Base-by-base conservation (phyloP, 73 alveolate genomes). In the Paramecium octaurelia region DNA sequence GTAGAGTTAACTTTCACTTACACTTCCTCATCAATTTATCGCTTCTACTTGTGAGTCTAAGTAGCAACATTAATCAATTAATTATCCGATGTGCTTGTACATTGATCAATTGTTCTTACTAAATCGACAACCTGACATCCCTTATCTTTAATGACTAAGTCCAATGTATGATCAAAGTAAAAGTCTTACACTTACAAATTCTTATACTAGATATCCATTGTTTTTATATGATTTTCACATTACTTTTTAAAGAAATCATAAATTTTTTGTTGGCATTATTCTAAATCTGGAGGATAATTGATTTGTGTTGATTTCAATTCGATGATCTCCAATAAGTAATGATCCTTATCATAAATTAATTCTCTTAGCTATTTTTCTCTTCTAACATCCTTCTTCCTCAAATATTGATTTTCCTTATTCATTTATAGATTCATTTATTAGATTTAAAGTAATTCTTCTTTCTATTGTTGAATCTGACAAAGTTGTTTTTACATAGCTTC, bases 341-440 rank as follows among this genome's bases (percentile, higher is more conserved):
- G 58, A 38, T 42, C 88, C 38, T 38, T 75, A 16, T 38, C 68
- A 75, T 35, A 75, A 36, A 75, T 38, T 36, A 38, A 42, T 38
- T 75, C 88, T 18, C 46, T 42, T 18, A 38, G 16, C 11, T 75
- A 42, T 36, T 75, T 75, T 75, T 75, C 88, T 75, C 88, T 75
- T 34, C 69, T 36, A 9, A 8, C 60, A n/a, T 75, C 88, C 42
- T 75, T 75, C 14, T 38, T 75, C 5, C 88, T 75, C 38, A 75
- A 34, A 75, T 75, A 75, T 75, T 38, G 6, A 75, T 75, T 75
- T 34, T 75, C 88, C n/a, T 42, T 75, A 38, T 36, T 29, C 38
- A 75, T 34, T 42, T 64, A 64, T 18, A 34, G 6, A 24, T 64
- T 64, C 6, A 34, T 34, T 34, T 10, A 31, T 31, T 27, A 3